Evolutionary conservation across 192 early-diverging fungal species (phyloP).

Genomic region (Coemansia sp.): DNA sequence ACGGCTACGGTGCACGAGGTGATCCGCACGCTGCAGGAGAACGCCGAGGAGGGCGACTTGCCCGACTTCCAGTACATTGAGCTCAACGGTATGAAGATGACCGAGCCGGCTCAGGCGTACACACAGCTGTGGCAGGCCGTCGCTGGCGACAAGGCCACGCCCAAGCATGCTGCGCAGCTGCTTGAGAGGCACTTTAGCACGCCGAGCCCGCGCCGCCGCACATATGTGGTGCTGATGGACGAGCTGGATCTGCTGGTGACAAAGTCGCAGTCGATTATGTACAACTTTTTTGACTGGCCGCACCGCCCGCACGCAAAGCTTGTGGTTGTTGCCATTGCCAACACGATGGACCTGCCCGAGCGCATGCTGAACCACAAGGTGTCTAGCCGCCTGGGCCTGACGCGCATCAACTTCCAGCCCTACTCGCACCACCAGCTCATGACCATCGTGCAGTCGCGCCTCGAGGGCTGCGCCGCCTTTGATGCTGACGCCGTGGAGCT

Average conservation of each 20-base stretch:
- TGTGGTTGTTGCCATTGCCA: slow-evolving; percentile 94
- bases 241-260: slow-evolving; percentile 94
- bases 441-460: slow-evolving; percentile 78
- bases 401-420: slow-evolving; percentile 88
- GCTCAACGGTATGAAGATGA: slow-evolving; percentile 97
- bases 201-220: slow-evolving; percentile 28
- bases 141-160: slow-evolving; percentile 54
- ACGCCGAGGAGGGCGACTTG: slow-evolving; percentile 52
- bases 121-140: slow-evolving; percentile 76
- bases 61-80: slow-evolving; percentile 85
- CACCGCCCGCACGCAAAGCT: slow-evolving; percentile 75
- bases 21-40: slow-evolving; percentile 70
- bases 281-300: slow-evolving; percentile 99
- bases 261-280: slow-evolving; percentile 88
- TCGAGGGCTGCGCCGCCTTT: slow-evolving; percentile 70
- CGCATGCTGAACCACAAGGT: slow-evolving; percentile 85
- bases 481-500: slow-evolving; percentile 84
- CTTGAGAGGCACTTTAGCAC: slow-evolving; percentile 71
- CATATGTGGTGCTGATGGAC: slow-evolving; percentile 85
- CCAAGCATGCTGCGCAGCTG: slow-evolving; percentile 74
- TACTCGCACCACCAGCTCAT: slow-evolving; percentile 85
- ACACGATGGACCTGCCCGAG: slow-evolving; percentile 98
- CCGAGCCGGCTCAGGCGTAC: slow-evolving; percentile 87
- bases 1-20: slow-evolving; percentile 91
- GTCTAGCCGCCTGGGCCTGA: slow-evolving; percentile 83